A percentile compares a stretch with the other conserved stretches of the same genome.
These are phyloP conservation scores for Botrytis paeoniae DNA, from an alignment of 2,329 filamentous ascomycete genomes.

Conservation along the genomic window DNA sequence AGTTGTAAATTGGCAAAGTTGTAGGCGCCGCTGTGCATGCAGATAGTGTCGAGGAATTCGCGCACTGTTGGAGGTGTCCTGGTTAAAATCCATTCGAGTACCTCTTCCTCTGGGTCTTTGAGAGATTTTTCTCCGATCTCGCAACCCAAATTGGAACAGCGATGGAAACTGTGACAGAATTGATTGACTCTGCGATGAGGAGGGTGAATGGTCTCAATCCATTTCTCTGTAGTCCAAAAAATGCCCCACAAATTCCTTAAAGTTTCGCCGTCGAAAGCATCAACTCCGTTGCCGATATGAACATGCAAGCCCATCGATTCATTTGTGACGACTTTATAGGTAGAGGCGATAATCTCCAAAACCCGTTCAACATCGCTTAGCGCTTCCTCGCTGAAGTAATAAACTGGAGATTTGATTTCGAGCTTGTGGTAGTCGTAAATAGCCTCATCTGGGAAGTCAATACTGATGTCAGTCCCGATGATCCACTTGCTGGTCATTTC, in stretches of 20 bases:
- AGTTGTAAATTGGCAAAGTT: neutral
- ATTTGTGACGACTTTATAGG: constrained; percentile 30
- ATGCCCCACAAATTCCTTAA: constrained; percentile 35
- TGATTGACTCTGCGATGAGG: neutral
- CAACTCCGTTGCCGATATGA: constrained; percentile 37
- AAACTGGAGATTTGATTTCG: constrained; percentile 13
- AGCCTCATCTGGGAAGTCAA: neutral
- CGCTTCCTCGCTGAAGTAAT: constrained; percentile 9
- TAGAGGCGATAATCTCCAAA: constrained; percentile 19
- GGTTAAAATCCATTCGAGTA: neutral
- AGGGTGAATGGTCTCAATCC: constrained; percentile 34
- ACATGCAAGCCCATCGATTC: constrained; percentile 35
- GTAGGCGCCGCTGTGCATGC: neutral
- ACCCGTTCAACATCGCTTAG: neutral
- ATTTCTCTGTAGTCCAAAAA: constrained; percentile 34
- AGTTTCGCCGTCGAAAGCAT: constrained; percentile 29
- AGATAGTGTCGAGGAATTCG: neutral
- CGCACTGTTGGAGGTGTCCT: neutral
- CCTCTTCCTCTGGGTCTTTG: neutral
- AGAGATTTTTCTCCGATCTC: neutral
- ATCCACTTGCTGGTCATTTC: constrained; percentile 7
- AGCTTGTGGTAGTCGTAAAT: constrained; percentile 10
- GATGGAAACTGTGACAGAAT: constrained; percentile 6
- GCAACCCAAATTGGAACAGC: neutral
- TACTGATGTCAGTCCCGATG: constrained; percentile 2